A percentile compares a stretch with the other conserved stretches of the same genome.
Conservation (phyloP, 2,329 filamentous ascomycete genomes). For the Chalaropsis ovoidea region DNA sequence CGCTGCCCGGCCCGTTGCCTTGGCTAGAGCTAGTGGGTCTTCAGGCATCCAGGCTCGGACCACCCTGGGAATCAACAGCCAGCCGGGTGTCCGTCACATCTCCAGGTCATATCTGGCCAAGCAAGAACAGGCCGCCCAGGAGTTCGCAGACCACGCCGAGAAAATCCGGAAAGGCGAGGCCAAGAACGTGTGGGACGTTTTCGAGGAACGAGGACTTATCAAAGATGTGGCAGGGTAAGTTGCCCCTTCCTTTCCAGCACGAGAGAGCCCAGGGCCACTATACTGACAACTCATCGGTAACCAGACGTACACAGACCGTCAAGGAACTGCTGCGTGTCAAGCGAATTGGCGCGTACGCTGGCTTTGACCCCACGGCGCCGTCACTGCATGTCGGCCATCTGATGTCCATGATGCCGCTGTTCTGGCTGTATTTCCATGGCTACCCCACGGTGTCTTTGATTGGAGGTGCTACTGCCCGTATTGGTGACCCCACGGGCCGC, state of each 20-base stretch:
- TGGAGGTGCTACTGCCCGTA: slow-evolving; percentile 64
- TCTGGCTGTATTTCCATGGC: slow-evolving; percentile 74
- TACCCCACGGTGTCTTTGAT: slow-evolving; percentile 57
- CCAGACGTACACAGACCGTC: slow-evolving; percentile 43
- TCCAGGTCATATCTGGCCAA: slow-evolving; percentile 39
- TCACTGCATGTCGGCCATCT: slow-evolving; percentile 75
- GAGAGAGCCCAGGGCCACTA: neutral
- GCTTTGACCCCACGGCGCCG: slow-evolving; percentile 69
- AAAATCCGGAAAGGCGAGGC: slow-evolving; percentile 42
- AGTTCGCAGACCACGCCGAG: slow-evolving; percentile 42
- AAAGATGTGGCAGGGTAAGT: slow-evolving; percentile 65
- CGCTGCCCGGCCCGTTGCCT: slow-evolving; percentile 3
- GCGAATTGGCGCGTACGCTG: slow-evolving; percentile 65
- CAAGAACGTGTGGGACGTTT: slow-evolving; percentile 49
- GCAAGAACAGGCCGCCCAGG: slow-evolving; percentile 34
- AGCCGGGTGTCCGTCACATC: slow-evolving; percentile 32
- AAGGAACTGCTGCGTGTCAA: slow-evolving; percentile 54
- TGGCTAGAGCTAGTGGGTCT: neutral
- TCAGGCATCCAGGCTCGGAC: neutral
- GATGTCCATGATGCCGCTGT: slow-evolving; percentile 70
- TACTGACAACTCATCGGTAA: neutral
- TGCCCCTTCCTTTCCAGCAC: slow-evolving; percentile 26
- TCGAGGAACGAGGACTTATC: slow-evolving; percentile 63
- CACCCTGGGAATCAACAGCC: neutral
- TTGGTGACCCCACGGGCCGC: slow-evolving; percentile 69